phyloP scores from a whole-genome alignment of 1,284 basidiomycete genomes.

The Malassezia restricta region DNA sequence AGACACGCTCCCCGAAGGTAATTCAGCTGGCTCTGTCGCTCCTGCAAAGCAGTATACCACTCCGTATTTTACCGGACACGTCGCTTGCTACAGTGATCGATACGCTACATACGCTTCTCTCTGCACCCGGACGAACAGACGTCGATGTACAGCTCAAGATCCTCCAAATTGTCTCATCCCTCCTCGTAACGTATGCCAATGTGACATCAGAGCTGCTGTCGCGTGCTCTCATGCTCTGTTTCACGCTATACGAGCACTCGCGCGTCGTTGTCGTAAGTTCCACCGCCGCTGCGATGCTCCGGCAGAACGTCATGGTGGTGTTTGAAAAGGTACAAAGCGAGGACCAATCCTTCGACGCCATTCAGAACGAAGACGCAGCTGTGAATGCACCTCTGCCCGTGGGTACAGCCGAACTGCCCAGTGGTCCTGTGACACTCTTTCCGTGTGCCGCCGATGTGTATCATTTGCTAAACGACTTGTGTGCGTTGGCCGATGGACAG shows the following conservation, averaged over 20 bases:
- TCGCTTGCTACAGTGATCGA: conserved; percentile 20
- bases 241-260: conserved; percentile 76
- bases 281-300: conserved; percentile 86
- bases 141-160: conserved; percentile 44
- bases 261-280: conserved; percentile 90
- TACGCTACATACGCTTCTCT: conserved; percentile 28
- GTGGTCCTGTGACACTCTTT: conserved; percentile 50
- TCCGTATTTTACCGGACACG: conserved; percentile 49
- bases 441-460: conserved; percentile 77
- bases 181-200: conserved; percentile 29
- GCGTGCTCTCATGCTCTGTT: conserved; percentile 68
- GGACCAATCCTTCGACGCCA: conserved; percentile 49
- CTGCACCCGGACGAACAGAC: conserved; percentile 25
- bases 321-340: conserved; percentile 85
- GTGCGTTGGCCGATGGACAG: conserved; percentile 51
- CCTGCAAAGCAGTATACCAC: conserved; percentile 74
- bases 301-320: conserved; percentile 93
- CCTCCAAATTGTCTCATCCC: conserved; percentile 35
- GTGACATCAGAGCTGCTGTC: conserved; percentile 35
- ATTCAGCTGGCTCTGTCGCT: conserved; percentile 81
- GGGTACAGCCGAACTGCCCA: conserved; percentile 31
- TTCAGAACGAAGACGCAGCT: conserved; percentile 37
- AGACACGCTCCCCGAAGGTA: conserved; percentile 83
- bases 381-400: conserved; percentile 35
- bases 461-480: conserved; percentile 50